Evolutionary conservation across 2,329 filamentous ascomycete genomes (phyloP), one percentile per base, ranked within the genome.

Genomic region (Aspergillus nomiae): DNA sequence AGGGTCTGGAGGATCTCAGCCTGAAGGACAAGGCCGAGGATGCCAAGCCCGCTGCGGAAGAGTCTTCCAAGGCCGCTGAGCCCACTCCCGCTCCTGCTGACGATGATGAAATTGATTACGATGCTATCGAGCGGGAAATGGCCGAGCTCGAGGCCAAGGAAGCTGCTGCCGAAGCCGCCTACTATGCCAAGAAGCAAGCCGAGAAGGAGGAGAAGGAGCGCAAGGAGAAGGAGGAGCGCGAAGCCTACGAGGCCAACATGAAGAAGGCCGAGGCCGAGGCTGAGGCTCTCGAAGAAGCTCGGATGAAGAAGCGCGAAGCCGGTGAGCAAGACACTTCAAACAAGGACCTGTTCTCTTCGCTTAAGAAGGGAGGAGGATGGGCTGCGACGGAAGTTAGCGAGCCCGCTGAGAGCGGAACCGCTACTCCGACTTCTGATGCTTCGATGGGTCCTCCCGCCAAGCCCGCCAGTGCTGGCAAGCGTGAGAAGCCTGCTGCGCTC

Each of bases 401-500:
- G 9, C 79, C 80, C 41, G 77, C 67, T 8, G 80, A 79, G 53
- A 82, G 80, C 59, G 80, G 81, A 60, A 74, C 77, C 60, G 78
- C 75, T n/a, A 83, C 81, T 19, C 81, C 81, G 26, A 73, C 72
- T n/a, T 81, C 80, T 9, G 81, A 82, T 63, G 71, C 71, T 26
- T 79, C 78, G 7, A 81, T 82, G 78, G 77, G 78, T 28, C 84
- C 79, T 68, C 82, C 80, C 73, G 67, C 77, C n/a, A 89, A 89
- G 76, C 76, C 83, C 21, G 78, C 85, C 51, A 81, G 83, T 61
- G 82, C 81, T 36, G 84, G 88, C 71, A 93, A 92, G 79, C 87
- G 84, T 26, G 74, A 83, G 63, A 97, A 97, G 85, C 94, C 95
- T 56, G 89, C 90, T 63, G 90, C 92, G 51, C 89, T 99, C 68